Conservation (phyloP, 352 stramenopile species). For the Globisporangium nagaii region DNA sequence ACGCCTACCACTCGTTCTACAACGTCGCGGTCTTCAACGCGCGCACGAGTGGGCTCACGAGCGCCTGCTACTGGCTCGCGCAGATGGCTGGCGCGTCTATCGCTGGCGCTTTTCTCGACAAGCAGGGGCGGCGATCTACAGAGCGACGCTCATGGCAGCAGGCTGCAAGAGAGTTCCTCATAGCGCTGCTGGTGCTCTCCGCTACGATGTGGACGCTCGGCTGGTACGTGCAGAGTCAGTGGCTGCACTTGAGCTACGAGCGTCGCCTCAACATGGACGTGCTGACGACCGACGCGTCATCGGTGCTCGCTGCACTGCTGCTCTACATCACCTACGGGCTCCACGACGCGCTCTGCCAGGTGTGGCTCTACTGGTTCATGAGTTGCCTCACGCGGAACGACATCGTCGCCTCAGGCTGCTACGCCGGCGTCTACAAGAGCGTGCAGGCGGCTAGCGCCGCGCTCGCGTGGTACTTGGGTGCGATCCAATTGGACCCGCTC, state of each 20-base stretch:
- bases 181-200: constrained; percentile 14
- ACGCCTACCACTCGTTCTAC: constrained; percentile 56
- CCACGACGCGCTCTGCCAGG: constrained; percentile 67
- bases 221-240: constrained; percentile 15
- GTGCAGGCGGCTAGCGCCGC: constrained; percentile 40
- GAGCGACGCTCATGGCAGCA: not conserved
- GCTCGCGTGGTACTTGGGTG: constrained; percentile 32
- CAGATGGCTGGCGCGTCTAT: constrained; percentile 34
- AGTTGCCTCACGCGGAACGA: constrained; percentile 33
- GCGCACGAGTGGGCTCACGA: constrained; percentile 31
- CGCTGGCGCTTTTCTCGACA: constrained; percentile 24
- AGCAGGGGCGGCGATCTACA: not conserved
- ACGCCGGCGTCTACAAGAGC: constrained; percentile 66
- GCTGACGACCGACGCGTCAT: not conserved
- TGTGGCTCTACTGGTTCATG: constrained; percentile 81
- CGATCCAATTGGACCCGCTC: constrained; percentile 13
- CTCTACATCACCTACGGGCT: constrained; percentile 72
- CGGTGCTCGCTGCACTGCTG: constrained; percentile 16
- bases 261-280: constrained; percentile 21
- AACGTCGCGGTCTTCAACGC: constrained; percentile 39
- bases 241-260: constrained; percentile 19
- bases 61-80: constrained; percentile 34
- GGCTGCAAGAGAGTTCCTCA: constrained; percentile 8
- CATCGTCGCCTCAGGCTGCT: constrained; percentile 29
- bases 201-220: constrained; percentile 39